These are phyloP conservation scores for Trichoderma koningiopsis DNA, from an alignment of 2,329 filamentous ascomycete genomes.

Conservation along the genomic window DNA sequence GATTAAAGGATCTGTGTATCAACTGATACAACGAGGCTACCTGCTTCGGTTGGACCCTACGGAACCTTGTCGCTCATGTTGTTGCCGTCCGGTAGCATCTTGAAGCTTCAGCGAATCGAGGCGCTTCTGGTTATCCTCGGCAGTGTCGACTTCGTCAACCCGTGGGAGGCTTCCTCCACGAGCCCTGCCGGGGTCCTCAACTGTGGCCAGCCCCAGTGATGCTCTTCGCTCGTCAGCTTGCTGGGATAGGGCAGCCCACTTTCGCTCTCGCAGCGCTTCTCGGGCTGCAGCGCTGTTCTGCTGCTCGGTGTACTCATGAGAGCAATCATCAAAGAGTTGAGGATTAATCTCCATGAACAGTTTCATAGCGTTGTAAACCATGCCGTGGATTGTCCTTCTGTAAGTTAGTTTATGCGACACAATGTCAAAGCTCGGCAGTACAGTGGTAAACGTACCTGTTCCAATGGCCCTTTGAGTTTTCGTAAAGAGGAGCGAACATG, in stretches of 20 bases:
- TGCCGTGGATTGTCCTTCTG: slow-evolving; percentile 90
- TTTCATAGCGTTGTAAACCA: slow-evolving; percentile 99
- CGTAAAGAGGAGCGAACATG: slow-evolving; percentile 98
- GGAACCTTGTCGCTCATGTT: slow-evolving; percentile 64
- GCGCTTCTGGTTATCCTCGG: slow-evolving; percentile 82
- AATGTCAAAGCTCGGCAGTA: neutral
- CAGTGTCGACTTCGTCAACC: slow-evolving; percentile 76
- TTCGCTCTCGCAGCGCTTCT: slow-evolving; percentile 77
- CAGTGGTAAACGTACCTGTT: slow-evolving; percentile 69
- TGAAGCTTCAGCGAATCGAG: slow-evolving; percentile 89
- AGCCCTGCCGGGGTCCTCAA: slow-evolving; percentile 39
- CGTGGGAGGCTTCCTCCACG: slow-evolving; percentile 50
- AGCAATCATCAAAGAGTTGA: slow-evolving; percentile 97
- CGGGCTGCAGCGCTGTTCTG: slow-evolving; percentile 89
- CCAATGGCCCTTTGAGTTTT: slow-evolving; percentile 99
- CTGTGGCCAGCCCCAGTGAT: slow-evolving; percentile 39
- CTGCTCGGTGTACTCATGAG: slow-evolving; percentile 95
- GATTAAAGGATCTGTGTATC: neutral
- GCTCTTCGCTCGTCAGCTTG: slow-evolving; percentile 71
- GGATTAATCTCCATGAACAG: slow-evolving; percentile 99
- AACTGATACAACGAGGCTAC: slow-evolving; percentile 36
- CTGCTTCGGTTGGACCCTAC: slow-evolving; percentile 56
- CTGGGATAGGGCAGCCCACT: slow-evolving; percentile 85
- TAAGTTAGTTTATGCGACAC: slow-evolving; percentile 37
- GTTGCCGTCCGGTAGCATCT: slow-evolving; percentile 67